A percentile compares a stretch with the other conserved stretches of the same genome.
Evolutionary conservation across 257 asterid genomes (phyloP).

Genomic region (Agastache rugosa): DNA sequence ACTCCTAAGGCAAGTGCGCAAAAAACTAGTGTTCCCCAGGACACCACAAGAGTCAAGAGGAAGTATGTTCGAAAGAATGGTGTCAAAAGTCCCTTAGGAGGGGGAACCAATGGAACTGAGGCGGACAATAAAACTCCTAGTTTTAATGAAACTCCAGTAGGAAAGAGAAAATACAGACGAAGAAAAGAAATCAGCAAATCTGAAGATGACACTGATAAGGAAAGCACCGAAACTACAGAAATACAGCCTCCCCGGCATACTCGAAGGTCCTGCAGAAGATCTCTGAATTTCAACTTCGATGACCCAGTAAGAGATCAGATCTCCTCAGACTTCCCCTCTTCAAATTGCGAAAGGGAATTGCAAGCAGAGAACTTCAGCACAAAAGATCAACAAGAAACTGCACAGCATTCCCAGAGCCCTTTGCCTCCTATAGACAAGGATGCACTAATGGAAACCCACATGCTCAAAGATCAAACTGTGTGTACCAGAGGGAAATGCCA

Average conservation of each 20-base stretch:
- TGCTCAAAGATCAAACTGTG: conserved; percentile 38
- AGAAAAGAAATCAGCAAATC: conserved; percentile 43
- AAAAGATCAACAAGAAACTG: conserved; percentile 39
- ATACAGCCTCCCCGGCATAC: conserved; percentile 34
- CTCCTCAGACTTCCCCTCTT: conserved; percentile 41
- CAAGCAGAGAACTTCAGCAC: conserved; percentile 39
- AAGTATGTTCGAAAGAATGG: conserved; percentile 57
- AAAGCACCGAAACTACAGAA: conserved; percentile 35
- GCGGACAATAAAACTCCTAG: conserved; percentile 37
- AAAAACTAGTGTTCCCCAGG: conserved; percentile 48
- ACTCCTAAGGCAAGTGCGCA: conserved; percentile 49
- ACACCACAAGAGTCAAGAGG: conserved; percentile 55
- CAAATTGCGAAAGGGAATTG: conserved; percentile 33
- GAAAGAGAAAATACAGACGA: conserved; percentile 49
- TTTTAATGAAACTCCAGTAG: conserved; percentile 39
- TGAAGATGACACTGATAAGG: conserved; percentile 48
- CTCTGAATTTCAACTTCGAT: conserved; percentile 60
- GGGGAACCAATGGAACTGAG: conserved; percentile 40
- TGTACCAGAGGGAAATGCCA: conserved; percentile 65
- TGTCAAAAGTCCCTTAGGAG: conserved; percentile 40
- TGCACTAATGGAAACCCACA: conserved; percentile 38
- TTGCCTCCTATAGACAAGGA: conserved; percentile 41
- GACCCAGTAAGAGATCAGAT: conserved; percentile 47
- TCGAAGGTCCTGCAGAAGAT: conserved; percentile 66
- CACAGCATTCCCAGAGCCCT: conserved; percentile 37